Percentiles rank a stretch among this genome's conserved stretches.
Evolutionary conservation across 2,329 filamentous ascomycete species (phyloP).

Genomic region (Mollisia scopiformis): DNA sequence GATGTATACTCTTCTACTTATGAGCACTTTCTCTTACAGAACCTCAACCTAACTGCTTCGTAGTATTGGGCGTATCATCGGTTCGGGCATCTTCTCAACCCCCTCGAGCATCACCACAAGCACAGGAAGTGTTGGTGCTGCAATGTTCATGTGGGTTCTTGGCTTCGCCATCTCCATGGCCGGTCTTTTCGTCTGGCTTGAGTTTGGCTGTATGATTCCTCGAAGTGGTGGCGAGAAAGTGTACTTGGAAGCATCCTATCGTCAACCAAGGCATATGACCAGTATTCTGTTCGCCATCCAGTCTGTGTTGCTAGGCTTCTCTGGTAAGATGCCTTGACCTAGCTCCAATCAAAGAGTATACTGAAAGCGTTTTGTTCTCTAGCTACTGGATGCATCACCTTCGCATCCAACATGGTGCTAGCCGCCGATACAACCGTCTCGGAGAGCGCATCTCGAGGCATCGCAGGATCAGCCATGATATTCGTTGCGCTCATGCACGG

Average conservation of each 20-base stretch:
- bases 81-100: no score
- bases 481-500: no score
- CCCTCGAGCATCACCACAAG: conserved; percentile 50
- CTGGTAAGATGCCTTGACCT: no score
- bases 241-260: conserved; percentile 70
- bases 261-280: conserved; percentile 65
- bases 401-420: conserved; percentile 2
- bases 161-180: conserved; percentile 61
- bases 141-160: conserved; percentile 66
- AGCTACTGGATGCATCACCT: conserved; percentile 45
- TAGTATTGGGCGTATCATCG: no score
- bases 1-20: no score
- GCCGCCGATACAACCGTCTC: no score
- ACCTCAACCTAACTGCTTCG: no score
- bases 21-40: no score
- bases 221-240: conserved; percentile 68
- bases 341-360: conserved; percentile 63
- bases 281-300: conserved; percentile 67
- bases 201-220: conserved; percentile 67
- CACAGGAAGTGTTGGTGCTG: conserved; percentile 64
- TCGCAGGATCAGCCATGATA: no score
- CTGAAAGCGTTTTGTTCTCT: conserved; percentile 67
- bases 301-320: conserved; percentile 65
- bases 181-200: conserved; percentile 62
- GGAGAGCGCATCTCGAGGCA: no score